Base-by-base conservation (phyloP, 2,329 filamentous ascomycete genomes). In the Nemania abortiva region DNA sequence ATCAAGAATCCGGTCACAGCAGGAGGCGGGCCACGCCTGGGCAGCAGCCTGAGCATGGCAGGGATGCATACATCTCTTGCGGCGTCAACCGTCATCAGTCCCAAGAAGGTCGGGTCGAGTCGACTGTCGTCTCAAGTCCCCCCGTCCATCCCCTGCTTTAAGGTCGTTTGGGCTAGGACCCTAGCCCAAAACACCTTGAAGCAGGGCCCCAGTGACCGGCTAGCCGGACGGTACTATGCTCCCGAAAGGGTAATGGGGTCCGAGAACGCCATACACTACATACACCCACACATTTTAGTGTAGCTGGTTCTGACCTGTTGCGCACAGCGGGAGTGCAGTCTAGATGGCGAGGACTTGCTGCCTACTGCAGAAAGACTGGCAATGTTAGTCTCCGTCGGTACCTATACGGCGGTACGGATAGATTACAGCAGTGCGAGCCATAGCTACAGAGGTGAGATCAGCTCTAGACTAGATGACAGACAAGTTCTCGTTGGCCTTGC, bases 1-100 rank as follows among this genome's bases (percentile, higher is more conserved):
- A 80, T 82, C 75, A 79, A 78, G 79, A 80, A 81, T 83, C 82
- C 83, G 82, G 83, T 84, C 82, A 80, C 81, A 83, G 82, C 80
- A 80, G 76, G 75, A 77, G 74, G 75, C 76, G 76, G 77, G 76
- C 75, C 75, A 72, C 70, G 68, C 72, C 66, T 74, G 77, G 71
- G 72, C 67, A 71, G 62, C 68, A 70, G 68, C 72, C 67, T 74
- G 76, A 71, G 72, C 66, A 71, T 63, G 69, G 76, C 75, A 77
- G 77, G 76, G 77, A 77, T 77, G 75, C 76, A 78, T n/a, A n/a
- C n/a, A 77, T 75, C 72, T 75, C 73, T 79, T 79, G 79, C 73
- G 76, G 77, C 78, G 76, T 74, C 78, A 77, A 75, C 76, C 75
- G 73, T 72, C 70, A 77, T 77, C 75, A 77, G 76, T 77, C 74